A percentile compares a stretch with the other conserved stretches of the same genome.
phyloP scores from a whole-genome alignment of 176 grass and related monocot species.

The Aegilops umbellulata region DNA sequence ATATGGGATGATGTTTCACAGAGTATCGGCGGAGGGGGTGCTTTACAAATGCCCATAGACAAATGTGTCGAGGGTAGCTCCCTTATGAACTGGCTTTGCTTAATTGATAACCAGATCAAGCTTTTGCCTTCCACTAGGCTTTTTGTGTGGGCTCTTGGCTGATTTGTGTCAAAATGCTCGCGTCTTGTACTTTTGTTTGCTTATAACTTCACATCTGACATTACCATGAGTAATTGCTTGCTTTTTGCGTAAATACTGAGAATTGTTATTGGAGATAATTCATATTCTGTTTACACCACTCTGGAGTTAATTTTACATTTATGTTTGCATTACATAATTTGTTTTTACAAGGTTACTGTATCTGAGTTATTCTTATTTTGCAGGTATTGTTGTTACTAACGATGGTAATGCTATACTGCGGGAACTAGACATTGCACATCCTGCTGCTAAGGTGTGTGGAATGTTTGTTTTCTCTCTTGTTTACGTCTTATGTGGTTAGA shows the following conservation, averaged over 20 bases:
- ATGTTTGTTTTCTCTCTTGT: background rate
- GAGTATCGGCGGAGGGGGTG: background rate
- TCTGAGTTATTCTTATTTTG: constrained; percentile 4
- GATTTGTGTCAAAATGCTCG: background rate
- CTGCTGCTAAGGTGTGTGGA: constrained; percentile 83
- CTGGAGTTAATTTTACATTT: background rate
- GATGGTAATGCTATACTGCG: constrained; percentile 97
- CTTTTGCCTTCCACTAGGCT: background rate
- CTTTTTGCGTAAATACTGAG: background rate
- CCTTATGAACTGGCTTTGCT: background rate
- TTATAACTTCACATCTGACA: background rate
- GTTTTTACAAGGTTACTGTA: background rate
- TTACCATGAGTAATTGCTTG: background rate
- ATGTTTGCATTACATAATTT: background rate
- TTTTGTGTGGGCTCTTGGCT: background rate
- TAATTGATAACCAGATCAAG: background rate
- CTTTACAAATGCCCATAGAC: background rate
- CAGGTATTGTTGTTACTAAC: constrained; percentile 98
- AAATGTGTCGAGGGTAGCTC: background rate
- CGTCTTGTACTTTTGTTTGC: background rate
- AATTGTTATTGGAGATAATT: background rate
- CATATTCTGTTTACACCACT: background rate
- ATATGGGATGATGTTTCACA: background rate
- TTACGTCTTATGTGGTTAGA: background rate
- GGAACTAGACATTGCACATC: constrained; percentile 94